Percentiles rank a stretch among this genome's conserved stretches.
phyloP scores from a whole-genome alignment of 129 eudicot genomes.

The Deinandra increscens region DNA sequence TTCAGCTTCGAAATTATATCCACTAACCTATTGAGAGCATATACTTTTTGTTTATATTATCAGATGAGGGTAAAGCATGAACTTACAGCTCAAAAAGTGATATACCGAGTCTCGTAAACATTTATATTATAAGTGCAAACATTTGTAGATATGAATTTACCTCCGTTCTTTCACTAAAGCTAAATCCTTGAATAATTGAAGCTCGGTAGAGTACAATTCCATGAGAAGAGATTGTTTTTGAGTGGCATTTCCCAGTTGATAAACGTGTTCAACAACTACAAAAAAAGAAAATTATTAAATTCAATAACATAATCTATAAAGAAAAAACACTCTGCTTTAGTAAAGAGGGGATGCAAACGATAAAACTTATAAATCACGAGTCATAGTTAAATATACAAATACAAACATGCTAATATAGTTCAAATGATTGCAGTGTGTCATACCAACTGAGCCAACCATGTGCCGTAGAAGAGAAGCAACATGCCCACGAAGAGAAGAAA shows the following conservation, averaged over 20 bases:
- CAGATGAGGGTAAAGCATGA: not conserved
- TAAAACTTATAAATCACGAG: not conserved
- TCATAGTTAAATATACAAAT: not conserved
- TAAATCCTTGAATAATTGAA: conserved; percentile 86
- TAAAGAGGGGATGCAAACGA: not conserved
- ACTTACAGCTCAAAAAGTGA: not conserved
- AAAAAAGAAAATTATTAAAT: not conserved
- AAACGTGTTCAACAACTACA: conserved; percentile 90
- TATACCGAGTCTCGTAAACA: not conserved
- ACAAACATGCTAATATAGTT: not conserved
- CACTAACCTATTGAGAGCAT: conserved; percentile 55
- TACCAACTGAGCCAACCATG: conserved; percentile 96
- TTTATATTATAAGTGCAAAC: not conserved
- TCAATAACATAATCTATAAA: not conserved
- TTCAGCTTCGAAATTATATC: conserved; percentile 77
- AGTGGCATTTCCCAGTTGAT: conserved; percentile 65
- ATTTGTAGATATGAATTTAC: conserved; percentile 28
- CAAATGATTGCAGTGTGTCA: conserved; percentile 22
- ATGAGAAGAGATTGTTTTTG: conserved; percentile 76
- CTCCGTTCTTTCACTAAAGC: conserved; percentile 62
- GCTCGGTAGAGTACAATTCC: conserved; percentile 92
- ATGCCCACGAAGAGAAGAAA: conserved; percentile 82
- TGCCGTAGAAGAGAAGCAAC: conserved; percentile 93
- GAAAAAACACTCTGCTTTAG: not conserved
- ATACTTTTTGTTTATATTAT: not conserved